Evolutionary conservation across 2,329 filamentous ascomycete genomes (phyloP), one percentile per base, ranked within the genome.

Genomic region (Ophiostoma ips): DNA sequence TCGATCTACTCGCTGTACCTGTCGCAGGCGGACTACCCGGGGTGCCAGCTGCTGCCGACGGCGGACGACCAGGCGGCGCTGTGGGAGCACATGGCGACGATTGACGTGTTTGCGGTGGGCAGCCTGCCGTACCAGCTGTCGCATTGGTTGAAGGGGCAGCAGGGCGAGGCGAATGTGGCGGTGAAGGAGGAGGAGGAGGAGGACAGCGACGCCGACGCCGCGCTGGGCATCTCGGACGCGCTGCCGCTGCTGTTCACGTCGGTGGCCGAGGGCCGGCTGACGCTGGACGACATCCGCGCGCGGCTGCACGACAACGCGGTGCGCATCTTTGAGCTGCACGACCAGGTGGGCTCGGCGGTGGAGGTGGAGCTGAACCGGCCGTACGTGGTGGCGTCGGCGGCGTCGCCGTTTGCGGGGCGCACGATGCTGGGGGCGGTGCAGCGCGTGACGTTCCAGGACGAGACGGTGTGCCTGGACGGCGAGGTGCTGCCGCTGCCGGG

Each of bases 1-100:
- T 83, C 81, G n/a, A 75, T 89, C 58, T 88, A 86, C 69, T 77
- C 81, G 16, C 71, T 89, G 38, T 89, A 87, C 70, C 71, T 89
- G 21, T 81, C 81, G 5, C 81, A 79, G 58, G 70, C 77, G 46
- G 82, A 88, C 58, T 85, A 74, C 64, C 82, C 84, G 2, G 71
- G 77, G 51, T 85, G 77, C 61, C 68, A 72, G 53, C 75, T 77
- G 58, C 70, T 89, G 49, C 84, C 84, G 11, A 82, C 79, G 2
- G 68, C 66, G 18, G 70, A 76, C 54, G 84, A 88, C 58, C 84
- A 89, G 65, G 70, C 75, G 52, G 81, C 81, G 36, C 71, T 89
- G 12, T 89, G 84, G 84, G 76, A 83, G 55, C 73, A 87, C 61
- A 67, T 89, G 60, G 71, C 67, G 58, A 81, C 74, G 43, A 87